These are phyloP conservation scores for Fraxinus anomala DNA, from an alignment of 257 asterid genomes.

Conservation along the genomic window DNA sequence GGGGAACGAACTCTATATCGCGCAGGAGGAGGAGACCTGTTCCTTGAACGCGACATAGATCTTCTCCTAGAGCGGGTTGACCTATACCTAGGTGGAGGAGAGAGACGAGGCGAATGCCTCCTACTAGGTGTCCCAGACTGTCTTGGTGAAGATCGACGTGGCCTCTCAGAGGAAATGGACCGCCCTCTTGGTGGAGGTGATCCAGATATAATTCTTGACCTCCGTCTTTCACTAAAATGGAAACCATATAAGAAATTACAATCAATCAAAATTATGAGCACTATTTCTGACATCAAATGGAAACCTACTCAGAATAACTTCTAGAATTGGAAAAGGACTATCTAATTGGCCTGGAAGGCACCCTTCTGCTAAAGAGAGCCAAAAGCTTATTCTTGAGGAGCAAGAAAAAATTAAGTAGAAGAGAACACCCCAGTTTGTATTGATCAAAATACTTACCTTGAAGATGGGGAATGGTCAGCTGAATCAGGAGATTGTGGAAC, in stretches of 20 bases:
- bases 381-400: conserved; percentile 8
- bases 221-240: conserved; percentile 48
- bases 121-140: conserved; percentile 57
- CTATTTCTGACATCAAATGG: background rate
- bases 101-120: conserved; percentile 49
- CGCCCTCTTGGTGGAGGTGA: conserved; percentile 55
- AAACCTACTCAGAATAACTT: conserved; percentile 52
- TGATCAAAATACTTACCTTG: conserved; percentile 45
- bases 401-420: background rate
- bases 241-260: conserved; percentile 25
- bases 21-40: conserved; percentile 66
- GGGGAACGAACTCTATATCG: conserved; percentile 63
- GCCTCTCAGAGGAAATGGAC: conserved; percentile 64
- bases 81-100: conserved; percentile 69
- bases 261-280: conserved; percentile 10
- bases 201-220: conserved; percentile 65
- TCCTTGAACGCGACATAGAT: conserved; percentile 50
- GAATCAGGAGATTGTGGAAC: conserved; percentile 65
- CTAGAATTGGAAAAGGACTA: conserved; percentile 52
- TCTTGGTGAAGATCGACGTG: conserved; percentile 47
- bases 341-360: conserved; percentile 53
- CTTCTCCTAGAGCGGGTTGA: conserved; percentile 43
- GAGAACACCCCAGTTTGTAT: background rate
- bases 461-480: conserved; percentile 52
- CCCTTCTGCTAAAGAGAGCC: conserved; percentile 39